These are phyloP conservation scores for Crithidia fasciculata DNA, from an alignment of 208 protist species.

Conservation along the genomic window DNA sequence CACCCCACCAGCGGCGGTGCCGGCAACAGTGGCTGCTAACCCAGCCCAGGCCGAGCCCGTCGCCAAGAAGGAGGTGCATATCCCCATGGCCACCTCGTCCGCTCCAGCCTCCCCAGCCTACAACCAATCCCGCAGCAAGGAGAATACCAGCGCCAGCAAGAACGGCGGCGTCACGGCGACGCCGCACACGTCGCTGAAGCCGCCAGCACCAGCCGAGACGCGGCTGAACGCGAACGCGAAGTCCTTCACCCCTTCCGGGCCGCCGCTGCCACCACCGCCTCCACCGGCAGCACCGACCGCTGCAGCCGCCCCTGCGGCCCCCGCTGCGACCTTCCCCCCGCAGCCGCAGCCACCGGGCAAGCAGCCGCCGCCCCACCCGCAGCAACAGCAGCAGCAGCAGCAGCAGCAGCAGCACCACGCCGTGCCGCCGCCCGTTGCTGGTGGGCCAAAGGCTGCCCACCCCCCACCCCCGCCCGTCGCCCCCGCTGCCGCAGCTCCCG, in stretches of 20 bases:
- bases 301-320: neutral
- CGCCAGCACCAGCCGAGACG: constrained; percentile 23
- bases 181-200: constrained; percentile 1
- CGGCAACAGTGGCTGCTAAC: neutral
- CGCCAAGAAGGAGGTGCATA: constrained; percentile 2
- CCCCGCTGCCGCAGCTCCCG: neutral
- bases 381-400: constrained; percentile 8
- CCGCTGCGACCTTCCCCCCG: neutral
- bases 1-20: neutral
- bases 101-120: neutral
- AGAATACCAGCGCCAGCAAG: constrained; percentile 10
- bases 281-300: neutral
- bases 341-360: constrained; percentile 4
- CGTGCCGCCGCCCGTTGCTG: neutral
- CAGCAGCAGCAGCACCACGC: constrained; percentile 10
- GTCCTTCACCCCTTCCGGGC: constrained; percentile 49
- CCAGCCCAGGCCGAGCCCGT: neutral
- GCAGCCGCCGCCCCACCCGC: neutral
- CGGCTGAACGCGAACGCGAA: constrained; percentile 71
- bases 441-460: neutral
- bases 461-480: neutral
- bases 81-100: constrained; percentile 5
- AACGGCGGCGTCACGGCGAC: constrained; percentile 1
- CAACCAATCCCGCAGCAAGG: neutral
- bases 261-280: constrained; percentile 3